Base-by-base conservation (phyloP, 768 basidiomycete species). In the Tubosaeta sp. region DNA sequence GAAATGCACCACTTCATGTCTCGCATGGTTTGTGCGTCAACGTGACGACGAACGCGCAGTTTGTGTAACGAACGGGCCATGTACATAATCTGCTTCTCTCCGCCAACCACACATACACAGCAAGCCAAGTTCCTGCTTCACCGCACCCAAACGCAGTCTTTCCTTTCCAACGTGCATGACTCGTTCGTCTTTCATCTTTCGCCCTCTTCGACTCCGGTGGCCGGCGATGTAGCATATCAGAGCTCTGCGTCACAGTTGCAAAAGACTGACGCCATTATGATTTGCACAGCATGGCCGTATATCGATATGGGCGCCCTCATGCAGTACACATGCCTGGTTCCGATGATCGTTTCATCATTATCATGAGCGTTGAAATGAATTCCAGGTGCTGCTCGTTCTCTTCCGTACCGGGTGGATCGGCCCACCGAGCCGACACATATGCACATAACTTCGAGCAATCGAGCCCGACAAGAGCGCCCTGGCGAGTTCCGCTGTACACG, bases 401-500 rank as follows among this genome's bases (percentile, higher is more conserved):
- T 27, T 19, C 12, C 35, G 16, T 6, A 22, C 12, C 8, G 32
- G 32, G 22, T 6, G 34, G 34, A 35, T 11, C 34, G 25, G 46
- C 6, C 34, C 34, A 26, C 9, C 16, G 26, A 27, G 26, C 42
- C 42, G 26, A n/a, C 13, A 26, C 13, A 5, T 11, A 22, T 35
- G 8, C 9, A 17, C 19, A n/a, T 4, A 17, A 19, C 38, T 11
- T 4, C 17, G 38, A 12, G 25, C 22, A 6, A 7, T 16, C 6
- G 19, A 17, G 38, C 17, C 11, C 6, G 19, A 43, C 41, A 27
- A 22, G 25, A 19, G 10, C 8, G 37, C 10, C 13, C 13, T 19
- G 47, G 34, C 33, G 22, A 17, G 19, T 29, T 37, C 61, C 50
- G 52, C 26, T 11, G 16, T 29, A 11, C 26, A 26, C 59, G 61